A percentile compares a stretch with the other conserved stretches of the same genome.
Conservation (phyloP, 352 stramenopile species). For the Globisporangium spiculum region DNA sequence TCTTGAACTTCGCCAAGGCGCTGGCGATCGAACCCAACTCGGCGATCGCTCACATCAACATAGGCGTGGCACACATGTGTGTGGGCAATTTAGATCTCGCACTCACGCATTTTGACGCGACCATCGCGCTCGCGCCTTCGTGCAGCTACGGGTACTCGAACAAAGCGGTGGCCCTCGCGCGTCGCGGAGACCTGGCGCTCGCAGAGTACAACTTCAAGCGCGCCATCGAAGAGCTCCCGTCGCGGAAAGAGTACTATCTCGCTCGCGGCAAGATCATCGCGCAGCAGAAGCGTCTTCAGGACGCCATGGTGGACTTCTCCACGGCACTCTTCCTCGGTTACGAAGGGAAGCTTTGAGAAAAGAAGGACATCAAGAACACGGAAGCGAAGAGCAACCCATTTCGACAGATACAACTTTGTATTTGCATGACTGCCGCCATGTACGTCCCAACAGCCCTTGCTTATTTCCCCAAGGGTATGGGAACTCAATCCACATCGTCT, state of each 20-base stretch:
- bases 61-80: constrained; percentile 47
- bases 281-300: constrained; percentile 68
- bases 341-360: constrained; percentile 58
- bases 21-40: constrained; percentile 46
- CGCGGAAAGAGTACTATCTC: constrained; percentile 67
- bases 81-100: constrained; percentile 29
- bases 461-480: neutral
- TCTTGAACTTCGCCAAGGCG: constrained; percentile 34
- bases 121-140: constrained; percentile 41
- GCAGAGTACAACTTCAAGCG: constrained; percentile 58
- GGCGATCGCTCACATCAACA: constrained; percentile 60
- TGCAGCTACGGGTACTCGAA: constrained; percentile 75
- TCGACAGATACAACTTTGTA: neutral
- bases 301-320: constrained; percentile 81
- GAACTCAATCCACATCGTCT: constrained; percentile 3
- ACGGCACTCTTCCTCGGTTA: constrained; percentile 70
- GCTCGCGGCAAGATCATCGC: constrained; percentile 64
- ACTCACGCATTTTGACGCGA: constrained; percentile 47
- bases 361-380: neutral
- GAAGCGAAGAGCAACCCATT: neutral
- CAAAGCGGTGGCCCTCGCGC: constrained; percentile 50
- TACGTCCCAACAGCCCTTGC: neutral
- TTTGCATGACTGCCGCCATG: neutral
- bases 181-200: constrained; percentile 30
- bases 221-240: constrained; percentile 68